These are phyloP conservation scores for Spinellus fusiger DNA, from an alignment of 192 early-diverging fungal genomes.

Conservation along the genomic window DNA sequence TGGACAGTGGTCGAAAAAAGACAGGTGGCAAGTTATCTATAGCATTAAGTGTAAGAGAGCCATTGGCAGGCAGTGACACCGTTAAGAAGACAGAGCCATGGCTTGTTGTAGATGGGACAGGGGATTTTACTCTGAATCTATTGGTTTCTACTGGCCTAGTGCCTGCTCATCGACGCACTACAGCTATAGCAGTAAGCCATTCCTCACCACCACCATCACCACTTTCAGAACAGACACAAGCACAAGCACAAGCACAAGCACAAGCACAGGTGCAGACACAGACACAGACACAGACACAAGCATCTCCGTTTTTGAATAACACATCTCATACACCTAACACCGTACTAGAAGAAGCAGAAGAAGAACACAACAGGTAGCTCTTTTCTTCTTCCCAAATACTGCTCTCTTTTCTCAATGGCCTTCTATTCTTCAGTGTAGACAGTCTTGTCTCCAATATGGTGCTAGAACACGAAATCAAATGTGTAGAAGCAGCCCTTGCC, in stretches of 20 bases:
- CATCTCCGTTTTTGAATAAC: background rate
- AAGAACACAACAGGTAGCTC: constrained; percentile 50
- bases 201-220: constrained; percentile 18
- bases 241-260: too few species aligned
- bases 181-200: constrained; percentile 14
- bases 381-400: too few species aligned
- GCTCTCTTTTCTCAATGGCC: background rate
- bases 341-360: constrained; percentile 43
- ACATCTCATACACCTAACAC: background rate
- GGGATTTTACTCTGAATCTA: constrained; percentile 19
- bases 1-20: constrained; percentile 53
- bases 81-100: constrained; percentile 56
- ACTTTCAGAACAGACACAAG: too few species aligned
- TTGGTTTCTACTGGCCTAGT: constrained; percentile 14
- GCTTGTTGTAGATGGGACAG: constrained; percentile 54
- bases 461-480: constrained; percentile 57
- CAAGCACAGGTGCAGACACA: background rate
- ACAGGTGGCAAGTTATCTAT: constrained; percentile 68
- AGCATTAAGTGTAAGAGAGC: constrained; percentile 54
- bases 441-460: constrained; percentile 68
- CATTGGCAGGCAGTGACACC: constrained; percentile 53
- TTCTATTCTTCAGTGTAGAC: constrained; percentile 51
- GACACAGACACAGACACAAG: too few species aligned
- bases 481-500: constrained; percentile 40
- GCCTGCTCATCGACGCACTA: background rate